Evolutionary conservation across 768 basidiomycete species (phyloP).

Genomic region (Rhizopogon salebrosus): DNA sequence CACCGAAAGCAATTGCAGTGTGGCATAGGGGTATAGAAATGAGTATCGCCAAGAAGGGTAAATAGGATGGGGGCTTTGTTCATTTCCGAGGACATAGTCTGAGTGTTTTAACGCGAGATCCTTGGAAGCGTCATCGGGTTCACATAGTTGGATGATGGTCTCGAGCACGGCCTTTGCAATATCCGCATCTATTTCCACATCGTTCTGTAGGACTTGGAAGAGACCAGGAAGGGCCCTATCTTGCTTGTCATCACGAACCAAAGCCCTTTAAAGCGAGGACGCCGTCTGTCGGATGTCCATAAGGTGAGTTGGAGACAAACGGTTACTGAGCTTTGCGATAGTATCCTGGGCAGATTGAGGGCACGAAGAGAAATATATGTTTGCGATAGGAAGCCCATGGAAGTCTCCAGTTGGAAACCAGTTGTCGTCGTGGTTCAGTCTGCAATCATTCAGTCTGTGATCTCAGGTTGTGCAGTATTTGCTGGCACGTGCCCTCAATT

Average conservation of each 20-base stretch:
- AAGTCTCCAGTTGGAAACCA: not conserved
- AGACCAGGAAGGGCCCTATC: slow-evolving; percentile 77
- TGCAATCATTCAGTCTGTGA: too few relatives aligned
- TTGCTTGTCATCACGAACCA: slow-evolving; percentile 83
- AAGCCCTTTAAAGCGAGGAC: slow-evolving; percentile 51
- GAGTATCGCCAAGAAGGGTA: slow-evolving; percentile 62
- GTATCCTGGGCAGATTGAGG: slow-evolving; percentile 84
- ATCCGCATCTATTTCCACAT: slow-evolving; percentile 87
- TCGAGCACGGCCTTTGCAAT: slow-evolving; percentile 93
- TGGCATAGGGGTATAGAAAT: slow-evolving; percentile 84
- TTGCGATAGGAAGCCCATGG: slow-evolving; percentile 82
- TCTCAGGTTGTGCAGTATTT: too few relatives aligned
- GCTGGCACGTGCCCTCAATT: too few relatives aligned
- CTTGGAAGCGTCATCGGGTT: slow-evolving; percentile 52
- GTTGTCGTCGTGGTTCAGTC: too few relatives aligned
- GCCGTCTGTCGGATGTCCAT: slow-evolving; percentile 92
- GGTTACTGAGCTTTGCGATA: slow-evolving; percentile 81
- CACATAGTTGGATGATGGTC: slow-evolving; percentile 81
- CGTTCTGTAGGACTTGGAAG: slow-evolving; percentile 78
- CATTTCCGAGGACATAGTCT: too few relatives aligned
- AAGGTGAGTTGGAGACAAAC: slow-evolving; percentile 81
- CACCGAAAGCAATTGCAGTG: slow-evolving; percentile 75
- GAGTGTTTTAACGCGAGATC: not conserved
- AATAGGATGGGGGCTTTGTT: slow-evolving; percentile 61
- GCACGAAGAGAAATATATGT: slow-evolving; percentile 80